Evolutionary conservation across 306 rosid species (phyloP), one percentile per base, ranked within the genome.

Genomic region (Clitoria ternatea): DNA sequence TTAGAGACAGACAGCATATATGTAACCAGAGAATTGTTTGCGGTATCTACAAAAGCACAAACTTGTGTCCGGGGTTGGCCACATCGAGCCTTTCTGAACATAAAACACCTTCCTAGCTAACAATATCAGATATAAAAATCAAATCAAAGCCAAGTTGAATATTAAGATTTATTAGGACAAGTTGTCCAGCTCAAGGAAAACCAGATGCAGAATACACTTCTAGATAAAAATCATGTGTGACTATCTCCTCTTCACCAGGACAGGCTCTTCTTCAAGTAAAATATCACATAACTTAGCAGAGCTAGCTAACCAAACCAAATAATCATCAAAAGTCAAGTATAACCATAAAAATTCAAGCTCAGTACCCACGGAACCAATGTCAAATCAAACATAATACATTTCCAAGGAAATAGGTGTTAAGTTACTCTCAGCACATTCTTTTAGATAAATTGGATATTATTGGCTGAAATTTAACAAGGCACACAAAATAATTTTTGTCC

Each of bases 241-340:
- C 52, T 22, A 42, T 12, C 40, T 15, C 43, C 55, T 23, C 59
- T 13, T 43, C 24, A 57, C 26, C 59, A 60, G 37, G 26, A 19
- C 45, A 15, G 11, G 70, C 37, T n/a, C n/a, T n/a, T 45, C 77
- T 61, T 60, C 57, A 12, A 8, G 62, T 48, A 32, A 35, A 61
- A n/a, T 36, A 13, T 5, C 11, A 11, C 56, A 29, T 55, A 22
- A 33, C 22, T 2, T 47, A n/a, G 73, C 45, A 19, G 19, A 2
- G 36, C 36, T 32, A 49, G 62, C 39, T 69, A n/a, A n/a, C n/a
- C n/a, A n/a, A 53, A 37, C 26, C 10, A 53, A n/a, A 48, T 15
- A 33, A 36, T 33, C 57, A 45, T 15, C 26, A n/a, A 2, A 49
- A 3, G 62, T 67, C 73, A 48, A 47, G 29, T n/a, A n/a, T 19